These are phyloP conservation scores for Microcera coccophila DNA, from an alignment of 2,329 filamentous ascomycete species.

Conservation along the genomic window DNA sequence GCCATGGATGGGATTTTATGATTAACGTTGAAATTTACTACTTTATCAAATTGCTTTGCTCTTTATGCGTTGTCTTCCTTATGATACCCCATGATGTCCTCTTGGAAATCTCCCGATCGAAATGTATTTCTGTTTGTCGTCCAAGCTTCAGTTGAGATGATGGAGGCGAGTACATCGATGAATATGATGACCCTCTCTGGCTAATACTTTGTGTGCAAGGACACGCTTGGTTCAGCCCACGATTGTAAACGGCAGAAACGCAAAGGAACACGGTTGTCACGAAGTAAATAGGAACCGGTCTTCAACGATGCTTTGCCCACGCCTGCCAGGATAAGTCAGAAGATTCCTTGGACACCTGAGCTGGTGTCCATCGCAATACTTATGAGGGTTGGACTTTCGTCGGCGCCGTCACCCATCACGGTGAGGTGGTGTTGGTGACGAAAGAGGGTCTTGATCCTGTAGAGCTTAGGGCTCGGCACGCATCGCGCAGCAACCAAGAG, in stretches of 20 bases:
- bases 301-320: constrained; percentile 54
- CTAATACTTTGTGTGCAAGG: constrained; percentile 62
- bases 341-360: constrained; percentile 66
- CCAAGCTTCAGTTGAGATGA: constrained; percentile 61
- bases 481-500: constrained; percentile 68
- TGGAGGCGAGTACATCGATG: constrained; percentile 57
- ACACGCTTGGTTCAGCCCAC: constrained; percentile 62
- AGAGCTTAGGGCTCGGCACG: constrained; percentile 66
- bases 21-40: too few species aligned
- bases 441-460: constrained; percentile 72
- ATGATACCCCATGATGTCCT: background rate
- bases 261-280: constrained; percentile 52
- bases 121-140: constrained; percentile 61
- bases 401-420: constrained; percentile 70
- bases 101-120: constrained; percentile 31
- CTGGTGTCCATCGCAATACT: constrained; percentile 69
- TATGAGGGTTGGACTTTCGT: constrained; percentile 65
- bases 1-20: too few species aligned
- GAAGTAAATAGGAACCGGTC: constrained; percentile 51
- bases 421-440: constrained; percentile 58
- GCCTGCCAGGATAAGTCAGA: constrained; percentile 61
- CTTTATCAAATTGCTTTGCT: too few species aligned
- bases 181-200: constrained; percentile 68
- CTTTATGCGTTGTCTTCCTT: too few species aligned
- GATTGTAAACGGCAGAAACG: constrained; percentile 65